Evolutionary conservation across 1,284 basidiomycete species (phyloP).

Genomic region (Cutaneotrichosporon cavernicola): DNA sequence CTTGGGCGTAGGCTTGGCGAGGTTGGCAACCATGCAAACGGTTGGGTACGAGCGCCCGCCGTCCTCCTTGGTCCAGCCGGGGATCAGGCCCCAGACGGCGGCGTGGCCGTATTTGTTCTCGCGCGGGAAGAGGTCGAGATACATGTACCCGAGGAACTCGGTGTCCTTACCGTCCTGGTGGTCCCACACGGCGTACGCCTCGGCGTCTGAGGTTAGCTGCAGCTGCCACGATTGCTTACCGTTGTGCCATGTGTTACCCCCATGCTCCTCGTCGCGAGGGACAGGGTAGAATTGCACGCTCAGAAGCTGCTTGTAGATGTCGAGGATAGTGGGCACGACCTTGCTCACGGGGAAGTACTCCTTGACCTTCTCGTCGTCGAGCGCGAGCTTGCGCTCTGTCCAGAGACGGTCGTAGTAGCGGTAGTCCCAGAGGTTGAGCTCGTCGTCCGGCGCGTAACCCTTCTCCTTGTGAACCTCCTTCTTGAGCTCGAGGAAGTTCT

Average conservation of each 20-base stretch:
- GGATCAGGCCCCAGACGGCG: slow-evolving; percentile 72
- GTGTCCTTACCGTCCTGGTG: slow-evolving; percentile 55
- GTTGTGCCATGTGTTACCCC: slow-evolving; percentile 25
- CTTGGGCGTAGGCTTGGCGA: slow-evolving; percentile 57
- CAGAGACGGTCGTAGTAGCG: slow-evolving; percentile 30
- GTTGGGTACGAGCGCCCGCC: slow-evolving; percentile 42
- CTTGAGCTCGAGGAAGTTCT: slow-evolving; percentile 25
- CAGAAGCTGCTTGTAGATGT: slow-evolving; percentile 29
- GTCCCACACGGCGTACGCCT: slow-evolving; percentile 42
- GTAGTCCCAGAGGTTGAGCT: slow-evolving; percentile 30
- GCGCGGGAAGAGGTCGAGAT: slow-evolving; percentile 84
- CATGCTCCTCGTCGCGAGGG: slow-evolving; percentile 16
- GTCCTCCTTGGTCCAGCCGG: slow-evolving; percentile 24
- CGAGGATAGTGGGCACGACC: slow-evolving; percentile 28
- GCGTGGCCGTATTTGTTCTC: slow-evolving; percentile 80
- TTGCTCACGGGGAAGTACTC: slow-evolving; percentile 31
- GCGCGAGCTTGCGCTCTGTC: slow-evolving; percentile 26
- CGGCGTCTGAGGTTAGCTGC: slow-evolving; percentile 14
- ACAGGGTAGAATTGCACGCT: slow-evolving; percentile 26
- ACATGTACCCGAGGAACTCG: slow-evolving; percentile 71
- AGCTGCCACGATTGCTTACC: background rate
- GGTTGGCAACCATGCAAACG: slow-evolving; percentile 61
- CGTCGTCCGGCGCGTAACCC: slow-evolving; percentile 18
- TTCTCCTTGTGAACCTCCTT: slow-evolving; percentile 22
- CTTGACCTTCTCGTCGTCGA: slow-evolving; percentile 30